Percentiles rank a stretch among this genome's conserved stretches.
Conservation (phyloP, 805 yeast species). For the Ogataea corticis region DNA sequence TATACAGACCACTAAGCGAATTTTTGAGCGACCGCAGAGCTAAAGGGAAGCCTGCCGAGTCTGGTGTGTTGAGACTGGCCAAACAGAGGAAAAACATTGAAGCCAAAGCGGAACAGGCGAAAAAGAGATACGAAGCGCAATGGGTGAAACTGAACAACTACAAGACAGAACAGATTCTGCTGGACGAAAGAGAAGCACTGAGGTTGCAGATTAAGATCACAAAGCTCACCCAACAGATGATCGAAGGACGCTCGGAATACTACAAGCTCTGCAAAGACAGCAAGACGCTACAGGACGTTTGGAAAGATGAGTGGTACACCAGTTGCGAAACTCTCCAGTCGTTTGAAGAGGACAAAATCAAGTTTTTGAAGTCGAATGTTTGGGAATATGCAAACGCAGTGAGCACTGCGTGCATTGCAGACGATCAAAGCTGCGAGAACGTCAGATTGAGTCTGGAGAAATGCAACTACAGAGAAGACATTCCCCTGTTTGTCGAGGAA, state of each 20-base stretch:
- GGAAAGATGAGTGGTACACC: conserved; percentile 71
- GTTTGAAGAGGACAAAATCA: conserved; percentile 71
- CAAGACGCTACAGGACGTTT: conserved; percentile 58
- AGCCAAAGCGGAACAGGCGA: conserved; percentile 38
- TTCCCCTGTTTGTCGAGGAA: conserved; percentile 50
- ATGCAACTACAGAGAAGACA: conserved; percentile 62
- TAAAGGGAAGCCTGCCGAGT: conserved; percentile 56
- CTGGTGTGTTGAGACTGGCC: conserved; percentile 54
- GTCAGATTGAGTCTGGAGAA: conserved; percentile 67
- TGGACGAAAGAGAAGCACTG: conserved; percentile 74
- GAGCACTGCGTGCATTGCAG: conserved; percentile 74
- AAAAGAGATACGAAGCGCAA: conserved; percentile 55
- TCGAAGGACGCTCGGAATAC: conserved; percentile 52
- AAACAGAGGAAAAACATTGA: conserved; percentile 43
- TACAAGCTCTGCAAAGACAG: conserved; percentile 52
- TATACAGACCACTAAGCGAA: conserved; percentile 51
- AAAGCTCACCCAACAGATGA: conserved; percentile 45
- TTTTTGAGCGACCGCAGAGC: conserved; percentile 54
- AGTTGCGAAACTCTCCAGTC: conserved; percentile 63
- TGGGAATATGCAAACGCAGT: conserved; percentile 79
- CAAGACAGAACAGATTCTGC: conserved; percentile 60
- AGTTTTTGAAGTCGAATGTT: conserved; percentile 64
- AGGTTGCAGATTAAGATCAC: conserved; percentile 56
- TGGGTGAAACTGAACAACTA: conserved; percentile 59
- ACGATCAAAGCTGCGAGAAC: conserved; percentile 74